These are phyloP conservation scores for Syzygium grande DNA, from an alignment of 345 rosid species.

Conservation along the genomic window DNA sequence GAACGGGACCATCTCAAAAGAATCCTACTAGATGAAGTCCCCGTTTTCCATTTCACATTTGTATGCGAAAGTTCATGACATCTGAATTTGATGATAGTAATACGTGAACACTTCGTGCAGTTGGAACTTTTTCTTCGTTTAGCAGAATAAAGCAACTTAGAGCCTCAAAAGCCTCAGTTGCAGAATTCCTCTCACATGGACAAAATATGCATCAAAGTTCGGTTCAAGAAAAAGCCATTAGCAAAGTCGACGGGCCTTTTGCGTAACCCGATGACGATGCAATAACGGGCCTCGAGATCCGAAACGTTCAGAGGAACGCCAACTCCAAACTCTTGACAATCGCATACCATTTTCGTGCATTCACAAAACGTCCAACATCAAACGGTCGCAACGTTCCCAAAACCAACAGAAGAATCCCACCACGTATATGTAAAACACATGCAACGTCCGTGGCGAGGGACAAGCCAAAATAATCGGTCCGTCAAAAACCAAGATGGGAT, in stretches of 20 bases:
- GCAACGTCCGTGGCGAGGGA: background rate
- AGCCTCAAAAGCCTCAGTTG: background rate
- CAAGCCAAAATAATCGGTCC: background rate
- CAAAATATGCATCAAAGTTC: background rate
- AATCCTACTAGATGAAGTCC: background rate
- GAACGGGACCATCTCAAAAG: background rate
- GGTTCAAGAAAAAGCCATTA: background rate
- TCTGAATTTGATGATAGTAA: background rate
- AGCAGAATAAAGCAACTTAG: background rate
- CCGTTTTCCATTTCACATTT: background rate
- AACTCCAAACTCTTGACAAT: background rate
- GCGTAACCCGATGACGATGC: background rate
- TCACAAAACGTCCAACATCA: background rate
- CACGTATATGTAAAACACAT: background rate
- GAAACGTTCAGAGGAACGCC: background rate
- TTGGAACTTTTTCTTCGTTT: too few relatives aligned
- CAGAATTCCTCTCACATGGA: background rate
- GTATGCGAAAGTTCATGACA: background rate
- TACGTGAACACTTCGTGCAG: background rate
- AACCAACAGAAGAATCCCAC: background rate
- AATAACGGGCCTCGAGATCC: background rate
- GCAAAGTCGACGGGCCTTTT: background rate
- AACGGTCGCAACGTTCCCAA: background rate
- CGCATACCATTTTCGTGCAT: background rate
- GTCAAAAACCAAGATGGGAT: background rate